phyloP scores from a whole-genome alignment of 2,329 filamentous ascomycete genomes.

The Pseudonectria buxi region DNA sequence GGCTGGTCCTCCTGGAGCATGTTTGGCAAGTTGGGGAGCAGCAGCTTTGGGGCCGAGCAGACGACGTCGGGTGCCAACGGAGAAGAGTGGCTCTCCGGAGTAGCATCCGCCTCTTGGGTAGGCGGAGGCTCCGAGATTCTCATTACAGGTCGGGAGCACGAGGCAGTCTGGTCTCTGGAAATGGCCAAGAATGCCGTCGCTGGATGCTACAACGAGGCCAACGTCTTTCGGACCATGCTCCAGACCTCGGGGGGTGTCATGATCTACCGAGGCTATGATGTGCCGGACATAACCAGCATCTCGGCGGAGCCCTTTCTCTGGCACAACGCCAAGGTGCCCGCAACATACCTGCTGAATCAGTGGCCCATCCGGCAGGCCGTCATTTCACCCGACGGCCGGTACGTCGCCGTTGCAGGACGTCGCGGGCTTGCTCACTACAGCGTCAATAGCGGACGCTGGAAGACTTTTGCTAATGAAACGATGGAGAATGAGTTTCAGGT shows the following conservation, averaged over 20 bases:
- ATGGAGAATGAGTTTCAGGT: slow-evolving; percentile 89
- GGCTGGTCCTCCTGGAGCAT: slow-evolving; percentile 98
- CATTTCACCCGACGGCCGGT: slow-evolving; percentile 85
- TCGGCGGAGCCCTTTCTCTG: slow-evolving; percentile 90
- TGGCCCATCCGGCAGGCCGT: slow-evolving; percentile 88
- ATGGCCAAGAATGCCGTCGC: slow-evolving; percentile 92
- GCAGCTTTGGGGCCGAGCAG: slow-evolving; percentile 69
- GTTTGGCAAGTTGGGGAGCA: slow-evolving; percentile 83
- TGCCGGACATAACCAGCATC: slow-evolving; percentile 83
- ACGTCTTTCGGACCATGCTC: slow-evolving; percentile 80
- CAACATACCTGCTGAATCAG: slow-evolving; percentile 78
- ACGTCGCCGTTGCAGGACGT: slow-evolving; percentile 91
- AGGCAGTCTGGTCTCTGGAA: slow-evolving; percentile 79
- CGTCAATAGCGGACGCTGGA: slow-evolving; percentile 89
- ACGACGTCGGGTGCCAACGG: slow-evolving; percentile 58
- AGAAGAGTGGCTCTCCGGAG: slow-evolving; percentile 78
- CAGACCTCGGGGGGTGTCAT: slow-evolving; percentile 85
- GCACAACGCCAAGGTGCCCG: slow-evolving; percentile 84
- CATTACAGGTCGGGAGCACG: slow-evolving; percentile 62
- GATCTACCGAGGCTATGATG: slow-evolving; percentile 87
- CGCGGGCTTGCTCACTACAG: slow-evolving; percentile 94
- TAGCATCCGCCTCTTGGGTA: slow-evolving; percentile 76
- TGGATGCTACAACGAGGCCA: slow-evolving; percentile 85
- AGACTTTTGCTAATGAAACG: slow-evolving; percentile 75
- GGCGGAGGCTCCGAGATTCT: slow-evolving; percentile 82